Evolutionary conservation across 2,329 filamentous ascomycete species (phyloP), one percentile per base, ranked within the genome.

Genomic region (Colletotrichum sp.): DNA sequence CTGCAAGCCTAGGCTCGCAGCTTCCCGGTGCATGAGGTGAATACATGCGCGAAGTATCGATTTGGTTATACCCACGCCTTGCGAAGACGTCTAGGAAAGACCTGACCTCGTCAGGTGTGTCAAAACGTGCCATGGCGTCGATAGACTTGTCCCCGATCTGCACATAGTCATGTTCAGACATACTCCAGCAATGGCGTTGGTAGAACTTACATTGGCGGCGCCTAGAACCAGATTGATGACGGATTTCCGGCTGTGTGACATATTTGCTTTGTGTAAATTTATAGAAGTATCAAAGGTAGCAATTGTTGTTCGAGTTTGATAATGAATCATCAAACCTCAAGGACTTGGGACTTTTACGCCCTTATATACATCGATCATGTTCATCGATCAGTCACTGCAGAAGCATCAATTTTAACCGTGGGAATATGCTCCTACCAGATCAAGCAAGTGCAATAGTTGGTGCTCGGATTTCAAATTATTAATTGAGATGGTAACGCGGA

Each of bases 41-140:
- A 76, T 86, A 86, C 18, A 71, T 74, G n/a, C 82, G 80, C 0
- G 80, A 81, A 2, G 82, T 85, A 68, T 85, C 83, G 14, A 85
- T 24, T 2, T 81, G 76, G 32, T 67, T 73, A 43, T 81, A 78
- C 16, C 83, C 83, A 8, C 78, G 80, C 2, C 73, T 76, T 32
- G 76, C 69, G 58, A 82, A 81, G 3, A 75, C 71, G 34, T 81
- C 77, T 3, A 81, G 71, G 9, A 75, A 77, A 2, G 32, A 74
- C 0, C 79, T 79, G 0, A 84, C 80, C 36, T 85, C 71, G 2
- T 78, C 78, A 5, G 76, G 76, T 1, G 75, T 76, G 56, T 79
- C 77, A 34, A 75, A 77, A 16, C 59, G 73, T 13, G 61, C 75
- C 14, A 74, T n/a, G 4, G 32, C 7, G 24, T 77, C 71, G 8